Conservation (phyloP, 352 stramenopile genomes). For the Globisporangium canariense region DNA sequence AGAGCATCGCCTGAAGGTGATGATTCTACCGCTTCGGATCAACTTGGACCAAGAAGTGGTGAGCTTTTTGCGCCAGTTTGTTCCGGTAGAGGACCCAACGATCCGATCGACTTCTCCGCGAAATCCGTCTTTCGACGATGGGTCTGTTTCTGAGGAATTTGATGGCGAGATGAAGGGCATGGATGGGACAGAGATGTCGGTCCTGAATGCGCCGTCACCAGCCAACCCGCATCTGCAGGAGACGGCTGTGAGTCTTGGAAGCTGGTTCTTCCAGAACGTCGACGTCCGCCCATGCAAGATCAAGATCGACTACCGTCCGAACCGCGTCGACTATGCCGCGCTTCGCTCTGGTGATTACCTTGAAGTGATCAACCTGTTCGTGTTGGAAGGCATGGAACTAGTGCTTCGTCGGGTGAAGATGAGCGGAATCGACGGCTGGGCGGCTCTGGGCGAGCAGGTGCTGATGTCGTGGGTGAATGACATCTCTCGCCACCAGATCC, state of each 20-base stretch:
- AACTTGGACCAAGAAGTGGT: slow-evolving; percentile 88
- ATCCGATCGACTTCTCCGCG: slow-evolving; percentile 10
- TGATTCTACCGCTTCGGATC: slow-evolving; percentile 71
- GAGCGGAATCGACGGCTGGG: slow-evolving; percentile 78
- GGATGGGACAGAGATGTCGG: slow-evolving; percentile 56
- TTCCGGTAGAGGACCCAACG: slow-evolving; percentile 42
- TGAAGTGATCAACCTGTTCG: slow-evolving; percentile 88
- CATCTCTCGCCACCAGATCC: slow-evolving; percentile 85
- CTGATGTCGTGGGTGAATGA: slow-evolving; percentile 87
- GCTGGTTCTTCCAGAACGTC: slow-evolving; percentile 87
- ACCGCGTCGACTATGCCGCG: slow-evolving; percentile 83
- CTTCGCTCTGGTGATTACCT: slow-evolving; percentile 82
- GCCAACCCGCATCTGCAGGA: slow-evolving; percentile 26
- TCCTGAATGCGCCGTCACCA: slow-evolving; percentile 20
- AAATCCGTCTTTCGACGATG: slow-evolving; percentile 18
- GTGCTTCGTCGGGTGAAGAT: slow-evolving; percentile 82
- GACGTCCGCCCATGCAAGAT: slow-evolving; percentile 88
- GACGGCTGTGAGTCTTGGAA: slow-evolving; percentile 41
- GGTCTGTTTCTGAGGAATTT: slow-evolving; percentile 13
- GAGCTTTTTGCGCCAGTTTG: slow-evolving; percentile 84
- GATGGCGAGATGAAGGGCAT: slow-evolving; percentile 30
- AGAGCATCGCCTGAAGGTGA: slow-evolving; percentile 78
- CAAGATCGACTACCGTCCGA: slow-evolving; percentile 88
- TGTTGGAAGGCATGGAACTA: slow-evolving; percentile 86
- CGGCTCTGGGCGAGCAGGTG: slow-evolving; percentile 62